Base-by-base conservation (phyloP, 257 asterid species). In the Solanum pennellii region DNA sequence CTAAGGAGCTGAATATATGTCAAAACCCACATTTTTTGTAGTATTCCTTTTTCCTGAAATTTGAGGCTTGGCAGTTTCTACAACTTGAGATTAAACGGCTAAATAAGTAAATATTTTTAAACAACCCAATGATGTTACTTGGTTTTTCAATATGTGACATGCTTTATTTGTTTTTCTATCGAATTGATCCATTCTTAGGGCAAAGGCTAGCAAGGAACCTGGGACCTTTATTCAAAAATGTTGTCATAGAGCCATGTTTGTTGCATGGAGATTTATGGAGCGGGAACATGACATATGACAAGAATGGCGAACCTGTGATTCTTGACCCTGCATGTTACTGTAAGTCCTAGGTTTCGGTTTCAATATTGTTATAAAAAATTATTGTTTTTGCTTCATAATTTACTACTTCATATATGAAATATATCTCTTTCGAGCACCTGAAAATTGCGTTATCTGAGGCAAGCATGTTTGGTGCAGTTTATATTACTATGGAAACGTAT, bases 251-350 rank as follows among this genome's bases (percentile, higher is more conserved):
- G 93, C 98, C 99, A 87, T 94, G 99, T 94, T 89, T 97, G 91
- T 87, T 97, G 86, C 99, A 97, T 65, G 99, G 99, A 75, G 99
- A 97, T 92, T 91, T 97, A 76, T 97, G 99, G 99, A 97, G 99
- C 88, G 99, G 99, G 77, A 97, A 97, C 87, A 93, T 97, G 88
- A 91, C 94, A 88, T 93, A 93, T 47, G 98, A 95, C 93, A 94
- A 92, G 87, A 92, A 90, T 42, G 98, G 99, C 1, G 98, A 95
- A 84, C 98, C 98, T 56, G 98, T 97, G 89, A 95, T 97, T 82
- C 98, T 97, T 37, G 99, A 97, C 90, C 99, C 98, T 0, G 99
- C 98, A 86, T 97, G 99, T 88, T 97, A 97, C 92, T 95, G 99
- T 95, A 92, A 92, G 94, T 91, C 86, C 76, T 33, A 39, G 71